A percentile compares a stretch with the other conserved stretches of the same genome.
These are phyloP conservation scores for Prunus mume DNA, from an alignment of 306 rosid genomes.

Conservation along the genomic window DNA sequence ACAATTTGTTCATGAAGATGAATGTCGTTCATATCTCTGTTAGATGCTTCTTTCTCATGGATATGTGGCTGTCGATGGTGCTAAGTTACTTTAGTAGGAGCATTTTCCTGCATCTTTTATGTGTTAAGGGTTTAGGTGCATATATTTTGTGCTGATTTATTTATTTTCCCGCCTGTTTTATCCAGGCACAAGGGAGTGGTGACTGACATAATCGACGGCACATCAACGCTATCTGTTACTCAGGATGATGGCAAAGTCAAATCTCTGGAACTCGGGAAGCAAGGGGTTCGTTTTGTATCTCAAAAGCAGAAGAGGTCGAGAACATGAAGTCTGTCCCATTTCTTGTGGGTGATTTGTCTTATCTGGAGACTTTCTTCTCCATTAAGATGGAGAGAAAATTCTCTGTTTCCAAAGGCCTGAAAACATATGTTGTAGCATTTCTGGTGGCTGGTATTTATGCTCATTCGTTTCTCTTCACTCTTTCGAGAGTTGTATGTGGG, in stretches of 20 bases:
- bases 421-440: not conserved
- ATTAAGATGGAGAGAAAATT: not conserved
- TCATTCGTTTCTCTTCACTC: not conserved
- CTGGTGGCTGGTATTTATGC: conserved; percentile 4
- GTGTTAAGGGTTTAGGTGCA: not conserved
- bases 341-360: conserved; percentile 7
- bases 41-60: not conserved
- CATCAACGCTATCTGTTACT: conserved; percentile 63
- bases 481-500: not conserved
- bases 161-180: not conserved
- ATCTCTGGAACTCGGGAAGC: conserved; percentile 70
- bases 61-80: not conserved
- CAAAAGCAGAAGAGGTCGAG: conserved; percentile 75
- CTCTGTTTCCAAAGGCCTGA: not conserved
- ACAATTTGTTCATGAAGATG: not conserved
- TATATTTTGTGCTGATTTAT: not conserved
- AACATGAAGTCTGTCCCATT: conserved; percentile 40
- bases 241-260: conserved; percentile 69
- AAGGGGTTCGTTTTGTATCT: conserved; percentile 82
- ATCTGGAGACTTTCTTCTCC: conserved; percentile 21
- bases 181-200: conserved; percentile 91
- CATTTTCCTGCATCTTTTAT: too few species aligned
- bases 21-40: not conserved
- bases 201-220: conserved; percentile 59
- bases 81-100: not conserved